A percentile compares a stretch with the other conserved stretches of the same genome.
Conservation (phyloP, 495 filamentous ascomycete genomes). For the Tuber microsphaerosporum region DNA sequence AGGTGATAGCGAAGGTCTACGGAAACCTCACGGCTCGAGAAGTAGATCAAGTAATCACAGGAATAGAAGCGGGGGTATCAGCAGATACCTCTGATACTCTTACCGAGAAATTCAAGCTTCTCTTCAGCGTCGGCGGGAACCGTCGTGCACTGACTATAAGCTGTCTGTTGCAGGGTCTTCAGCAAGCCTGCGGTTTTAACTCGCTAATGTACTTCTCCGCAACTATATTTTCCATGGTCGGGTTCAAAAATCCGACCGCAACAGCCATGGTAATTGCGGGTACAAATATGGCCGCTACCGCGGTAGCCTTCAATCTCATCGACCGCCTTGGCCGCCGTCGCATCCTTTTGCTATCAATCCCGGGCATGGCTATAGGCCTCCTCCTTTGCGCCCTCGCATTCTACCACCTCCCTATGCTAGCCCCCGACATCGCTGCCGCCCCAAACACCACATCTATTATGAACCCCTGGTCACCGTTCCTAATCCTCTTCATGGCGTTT, state of each 20-base stretch:
- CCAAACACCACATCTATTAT: conserved; percentile 22
- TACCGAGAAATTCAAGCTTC: conserved; percentile 26
- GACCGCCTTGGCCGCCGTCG: conserved; percentile 73
- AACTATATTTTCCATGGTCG: conserved; percentile 75
- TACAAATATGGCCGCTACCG: conserved; percentile 77
- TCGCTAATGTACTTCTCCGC: conserved; percentile 93
- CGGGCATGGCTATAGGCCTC: conserved; percentile 71
- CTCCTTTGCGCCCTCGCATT: conserved; percentile 61
- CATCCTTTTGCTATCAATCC: conserved; percentile 77
- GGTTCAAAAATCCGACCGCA: conserved; percentile 72
- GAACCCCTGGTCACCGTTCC: conserved; percentile 44
- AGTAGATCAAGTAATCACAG: conserved; percentile 50
- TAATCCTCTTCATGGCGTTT: conserved; percentile 68
- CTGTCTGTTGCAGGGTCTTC: conserved; percentile 76
- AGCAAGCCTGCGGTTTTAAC: conserved; percentile 89
- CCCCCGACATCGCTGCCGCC: conserved; percentile 23
- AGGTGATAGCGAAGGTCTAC: conserved; percentile 59
- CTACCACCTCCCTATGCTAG: conserved; percentile 49
- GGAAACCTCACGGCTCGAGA: conserved; percentile 40
- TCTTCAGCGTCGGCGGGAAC: conserved; percentile 58
- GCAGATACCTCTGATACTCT: conserved; percentile 20
- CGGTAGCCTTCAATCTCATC: conserved; percentile 67
- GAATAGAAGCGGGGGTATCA: conserved; percentile 57
- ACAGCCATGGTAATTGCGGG: conserved; percentile 72
- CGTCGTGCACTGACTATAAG: conserved; percentile 74